Percentiles rank a stretch among this genome's conserved stretches.
phyloP scores from a whole-genome alignment of 257 asterid species.

The Marsdenia floribunda region DNA sequence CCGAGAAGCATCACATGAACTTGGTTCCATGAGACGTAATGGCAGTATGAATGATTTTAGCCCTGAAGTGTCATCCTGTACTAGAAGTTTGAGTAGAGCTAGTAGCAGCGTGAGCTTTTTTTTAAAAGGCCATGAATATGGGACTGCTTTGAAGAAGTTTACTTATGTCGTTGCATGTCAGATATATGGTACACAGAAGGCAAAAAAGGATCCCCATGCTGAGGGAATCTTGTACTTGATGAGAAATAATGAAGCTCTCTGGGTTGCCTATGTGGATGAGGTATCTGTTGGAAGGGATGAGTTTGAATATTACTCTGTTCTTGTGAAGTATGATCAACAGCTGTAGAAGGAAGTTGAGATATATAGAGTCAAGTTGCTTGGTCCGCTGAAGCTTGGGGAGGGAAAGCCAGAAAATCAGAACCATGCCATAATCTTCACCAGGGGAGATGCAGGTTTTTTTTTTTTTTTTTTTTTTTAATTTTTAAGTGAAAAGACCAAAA shows the following conservation, averaged over 20 bases:
- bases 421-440: slow-evolving; percentile 89
- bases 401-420: slow-evolving; percentile 99
- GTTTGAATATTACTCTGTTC: slow-evolving; percentile 78
- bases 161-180: slow-evolving; percentile 97
- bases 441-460: slow-evolving; percentile 99
- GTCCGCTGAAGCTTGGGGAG: slow-evolving; percentile 96
- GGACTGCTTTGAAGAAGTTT: slow-evolving; percentile 90
- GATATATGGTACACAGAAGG: slow-evolving; percentile 95
- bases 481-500: no score
- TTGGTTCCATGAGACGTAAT: slow-evolving; percentile 60
- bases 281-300: slow-evolving; percentile 84
- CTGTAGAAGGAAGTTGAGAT: slow-evolving; percentile 88
- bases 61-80: slow-evolving; percentile 50
- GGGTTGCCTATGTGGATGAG: slow-evolving; percentile 99
- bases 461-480: no score
- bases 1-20: slow-evolving; percentile 74
- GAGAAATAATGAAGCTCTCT: slow-evolving; percentile 91
- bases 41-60: slow-evolving; percentile 37
- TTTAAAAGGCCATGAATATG: slow-evolving; percentile 93
- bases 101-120: slow-evolving; percentile 63
- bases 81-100: slow-evolving; percentile 76
- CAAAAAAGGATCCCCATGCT: slow-evolving; percentile 92
- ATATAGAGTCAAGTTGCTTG: slow-evolving; percentile 93
- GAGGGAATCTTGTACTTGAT: slow-evolving; percentile 87
- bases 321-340: slow-evolving; percentile 83